Evolutionary conservation across 176 grass and related monocot genomes (phyloP), one percentile per base, ranked within the genome.

Genomic region (Oryza rufipogon): DNA sequence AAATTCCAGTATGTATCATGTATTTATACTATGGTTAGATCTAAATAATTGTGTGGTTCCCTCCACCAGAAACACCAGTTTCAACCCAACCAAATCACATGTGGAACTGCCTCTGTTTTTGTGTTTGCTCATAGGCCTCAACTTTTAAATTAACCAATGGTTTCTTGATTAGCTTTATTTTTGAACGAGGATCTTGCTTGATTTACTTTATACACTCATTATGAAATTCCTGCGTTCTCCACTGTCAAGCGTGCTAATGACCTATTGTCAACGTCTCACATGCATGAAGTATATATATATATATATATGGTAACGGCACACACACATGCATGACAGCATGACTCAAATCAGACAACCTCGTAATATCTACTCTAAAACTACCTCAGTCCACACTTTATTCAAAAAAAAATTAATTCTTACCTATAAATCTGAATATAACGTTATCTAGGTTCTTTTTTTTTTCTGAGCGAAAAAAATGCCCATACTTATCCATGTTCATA

Each of bases 191-290:
- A 44, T 11, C 42, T 44, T 44, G 9, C 1, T 41, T 41, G 36
- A 42, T 48, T 48, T 14, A 14, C 15, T 54, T 4, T 54, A 17
- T 54, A 17, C 36, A 14, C 49, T 10, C 49, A 52, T 54, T 54
- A 17, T 17, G 49, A 17, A 54, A 54, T 48, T 48, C 46, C 46
- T 48, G 46, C 0, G 46, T 48, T 48, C 11, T 48, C 46, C 9
- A 17, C 51, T 54, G 51, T 54, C 51, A 54, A 56, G 22, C 69
- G 52, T 73, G 69, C 80, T 73, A 15, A 47, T 38, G 36, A 38
- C 36, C 36, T 38, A 38, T 36, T 25, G 10, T 20, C 38, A 56
- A 20, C 66, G 4, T 38, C 58, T 61, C 20, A 14, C 36, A n/a
- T 73, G 52, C 22, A 23, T 34, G 23, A 41, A 39, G 32, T 28